phyloP scores from a whole-genome alignment of 768 basidiomycete species.

The Mycena vulgaris region DNA sequence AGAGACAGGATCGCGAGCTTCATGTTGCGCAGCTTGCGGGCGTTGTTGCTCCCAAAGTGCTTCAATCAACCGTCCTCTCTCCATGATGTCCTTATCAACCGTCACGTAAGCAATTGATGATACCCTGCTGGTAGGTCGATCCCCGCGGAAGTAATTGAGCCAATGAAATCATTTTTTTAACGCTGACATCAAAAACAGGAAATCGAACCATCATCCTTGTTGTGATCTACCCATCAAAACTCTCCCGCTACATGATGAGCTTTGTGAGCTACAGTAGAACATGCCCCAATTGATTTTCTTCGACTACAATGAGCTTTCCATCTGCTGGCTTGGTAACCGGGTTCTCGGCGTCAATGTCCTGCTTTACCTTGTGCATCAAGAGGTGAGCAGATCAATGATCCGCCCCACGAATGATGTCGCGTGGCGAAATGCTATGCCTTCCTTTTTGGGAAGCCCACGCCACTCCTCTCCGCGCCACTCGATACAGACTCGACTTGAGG shows the following conservation, averaged over 20 bases:
- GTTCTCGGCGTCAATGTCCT: constrained; percentile 64
- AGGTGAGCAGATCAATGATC: no score
- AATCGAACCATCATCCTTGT: neutral
- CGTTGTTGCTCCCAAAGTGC: no score
- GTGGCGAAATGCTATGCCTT: no score
- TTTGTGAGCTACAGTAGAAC: no score
- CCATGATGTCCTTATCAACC: constrained; percentile 4
- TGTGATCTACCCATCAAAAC: constrained; percentile 12
- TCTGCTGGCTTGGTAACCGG: constrained; percentile 22
- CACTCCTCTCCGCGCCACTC: no score
- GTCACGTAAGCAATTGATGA: no score
- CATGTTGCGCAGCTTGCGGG: constrained; percentile 14
- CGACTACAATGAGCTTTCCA: constrained; percentile 7
- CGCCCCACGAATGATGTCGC: no score
- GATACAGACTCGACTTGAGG: no score
- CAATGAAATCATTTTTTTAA: neutral
- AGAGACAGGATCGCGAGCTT: constrained; percentile 27
- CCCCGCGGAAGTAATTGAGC: constrained; percentile 15
- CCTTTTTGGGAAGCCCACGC: no score
- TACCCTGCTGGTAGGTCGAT: neutral
- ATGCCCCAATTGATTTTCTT: neutral
- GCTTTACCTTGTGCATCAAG: constrained; percentile 64
- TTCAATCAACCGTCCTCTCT: neutral
- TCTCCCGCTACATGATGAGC: constrained; percentile 6
- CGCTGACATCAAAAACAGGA: no score